A percentile compares a stretch with the other conserved stretches of the same genome.
Conservation (phyloP, 2,329 filamentous ascomycete genomes). For the Penicillium concentricum region DNA sequence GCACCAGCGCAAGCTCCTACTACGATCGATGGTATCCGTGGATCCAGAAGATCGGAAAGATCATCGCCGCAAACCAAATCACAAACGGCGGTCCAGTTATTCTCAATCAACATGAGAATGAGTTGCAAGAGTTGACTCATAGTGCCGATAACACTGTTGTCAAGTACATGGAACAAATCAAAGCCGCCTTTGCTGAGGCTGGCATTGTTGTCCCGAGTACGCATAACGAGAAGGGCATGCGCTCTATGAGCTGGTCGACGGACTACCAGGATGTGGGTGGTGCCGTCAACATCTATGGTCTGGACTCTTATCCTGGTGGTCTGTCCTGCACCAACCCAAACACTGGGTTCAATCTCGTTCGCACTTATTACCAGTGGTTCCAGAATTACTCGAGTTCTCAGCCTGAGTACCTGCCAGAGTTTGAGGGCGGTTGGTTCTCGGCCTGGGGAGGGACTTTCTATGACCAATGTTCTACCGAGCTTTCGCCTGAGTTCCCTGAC, state of each 20-base stretch:
- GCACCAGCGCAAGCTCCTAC: constrained; percentile 48
- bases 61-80: constrained; percentile 52
- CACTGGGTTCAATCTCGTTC: constrained; percentile 51
- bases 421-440: constrained; percentile 56
- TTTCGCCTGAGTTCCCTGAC: constrained; percentile 51
- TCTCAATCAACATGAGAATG: constrained; percentile 55
- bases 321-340: constrained; percentile 52
- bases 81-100: constrained; percentile 54
- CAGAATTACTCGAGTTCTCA: constrained; percentile 54
- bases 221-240: constrained; percentile 54
- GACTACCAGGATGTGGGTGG: constrained; percentile 59
- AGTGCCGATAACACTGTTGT: constrained; percentile 48
- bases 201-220: constrained; percentile 53
- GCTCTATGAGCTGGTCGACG: constrained; percentile 52
- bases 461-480: constrained; percentile 50
- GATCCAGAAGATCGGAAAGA: constrained; percentile 47
- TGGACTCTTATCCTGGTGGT: constrained; percentile 39
- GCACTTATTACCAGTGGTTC: constrained; percentile 59
- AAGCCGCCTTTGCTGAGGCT: constrained; percentile 46
- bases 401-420: constrained; percentile 54
- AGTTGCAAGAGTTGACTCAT: constrained; percentile 49
- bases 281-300: constrained; percentile 46
- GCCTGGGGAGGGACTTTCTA: constrained; percentile 55
- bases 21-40: constrained; percentile 50
- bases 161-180: constrained; percentile 54